Evolutionary conservation across 768 basidiomycete species (phyloP), one percentile per base, ranked within the genome.

Genomic region (Dentipellis sp.): DNA sequence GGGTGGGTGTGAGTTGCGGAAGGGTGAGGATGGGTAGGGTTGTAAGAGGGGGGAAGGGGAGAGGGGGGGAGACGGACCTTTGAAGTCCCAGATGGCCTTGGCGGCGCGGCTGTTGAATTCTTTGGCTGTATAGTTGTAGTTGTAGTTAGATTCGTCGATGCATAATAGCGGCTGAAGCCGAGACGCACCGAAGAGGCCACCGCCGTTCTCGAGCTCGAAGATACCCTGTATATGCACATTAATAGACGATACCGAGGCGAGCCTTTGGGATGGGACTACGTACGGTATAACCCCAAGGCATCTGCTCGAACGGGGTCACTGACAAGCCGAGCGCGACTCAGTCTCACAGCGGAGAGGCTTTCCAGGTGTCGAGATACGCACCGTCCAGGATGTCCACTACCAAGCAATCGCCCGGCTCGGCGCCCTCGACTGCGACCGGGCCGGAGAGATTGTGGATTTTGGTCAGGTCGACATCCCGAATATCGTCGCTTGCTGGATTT

Each of bases 231-330:
- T 8, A n/a, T 42, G 14, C 40, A n/a, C 10, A 45, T 4, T 1
- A 10, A 16, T 29, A 19, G 12, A 17, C 48, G 12, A 47, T 38
- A 16, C 10, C 9, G n/a, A 19, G 17, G 3, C 16, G 23, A 22
- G 29, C 34, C 19, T 35, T 7, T n/a, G 2, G 34, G 11, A 34
- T 8, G 22, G 23, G 3, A 29, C 29, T 52, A 60, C 74, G 45
- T 53, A 82, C 82, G 1, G 86, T 87, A 64, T 88, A 89, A 0
- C 88, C 88, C 88, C 86, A 91, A 0, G 86, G 86, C 85, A 85
- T 84, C 64, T 85, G 78, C 40, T 84, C 83, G 58, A 85, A 86
- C 9, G 83, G 80, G 37, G 70, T 73, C 52, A 85, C 85, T 86
- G 50, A 21, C 38, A 29, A 17, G 29, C 6, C 29, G 3, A 3